A percentile compares a stretch with the other conserved stretches of the same genome.
These are phyloP conservation scores for Clavulina sp. DNA, from an alignment of 768 basidiomycete species.

Conservation along the genomic window DNA sequence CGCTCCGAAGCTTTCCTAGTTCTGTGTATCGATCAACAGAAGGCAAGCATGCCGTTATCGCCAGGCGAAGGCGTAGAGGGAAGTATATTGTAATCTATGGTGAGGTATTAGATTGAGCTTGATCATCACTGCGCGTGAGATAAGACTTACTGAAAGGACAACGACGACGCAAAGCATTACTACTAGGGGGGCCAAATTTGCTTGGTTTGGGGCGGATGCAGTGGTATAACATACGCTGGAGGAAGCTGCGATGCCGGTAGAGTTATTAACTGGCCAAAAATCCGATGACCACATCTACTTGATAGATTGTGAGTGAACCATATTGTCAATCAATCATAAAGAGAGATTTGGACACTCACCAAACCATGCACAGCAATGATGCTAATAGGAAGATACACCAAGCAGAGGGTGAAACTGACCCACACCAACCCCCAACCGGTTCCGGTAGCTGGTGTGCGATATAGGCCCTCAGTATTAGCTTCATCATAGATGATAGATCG, in stretches of 20 bases:
- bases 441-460: slow-evolving; percentile 29
- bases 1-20: slow-evolving; percentile 42
- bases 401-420: slow-evolving; percentile 44
- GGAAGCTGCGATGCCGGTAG: slow-evolving; percentile 39
- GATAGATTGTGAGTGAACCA: neutral
- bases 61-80: slow-evolving; percentile 40
- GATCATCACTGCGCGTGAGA: neutral
- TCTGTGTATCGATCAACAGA: slow-evolving; percentile 51
- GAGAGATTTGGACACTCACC: slow-evolving; percentile 12
- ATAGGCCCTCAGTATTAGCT: slow-evolving; percentile 12
- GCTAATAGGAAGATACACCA: slow-evolving; percentile 59
- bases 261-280: slow-evolving; percentile 54
- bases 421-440: slow-evolving; percentile 38
- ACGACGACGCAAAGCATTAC: slow-evolving; percentile 39
- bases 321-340: neutral
- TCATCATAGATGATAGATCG: slow-evolving; percentile 22
- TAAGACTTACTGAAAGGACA: slow-evolving; percentile 30
- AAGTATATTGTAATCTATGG: slow-evolving; percentile 52
- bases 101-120: neutral
- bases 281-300: slow-evolving; percentile 46
- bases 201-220: slow-evolving; percentile 48
- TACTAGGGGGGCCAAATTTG: slow-evolving; percentile 50
- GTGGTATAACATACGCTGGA: slow-evolving; percentile 52
- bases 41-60: slow-evolving; percentile 42
- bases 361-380: slow-evolving; percentile 62